Percentiles rank a stretch among this genome's conserved stretches.
These are phyloP conservation scores for Xylogone sp. DNA, from an alignment of 2,329 filamentous ascomycete species.

Conservation along the genomic window DNA sequence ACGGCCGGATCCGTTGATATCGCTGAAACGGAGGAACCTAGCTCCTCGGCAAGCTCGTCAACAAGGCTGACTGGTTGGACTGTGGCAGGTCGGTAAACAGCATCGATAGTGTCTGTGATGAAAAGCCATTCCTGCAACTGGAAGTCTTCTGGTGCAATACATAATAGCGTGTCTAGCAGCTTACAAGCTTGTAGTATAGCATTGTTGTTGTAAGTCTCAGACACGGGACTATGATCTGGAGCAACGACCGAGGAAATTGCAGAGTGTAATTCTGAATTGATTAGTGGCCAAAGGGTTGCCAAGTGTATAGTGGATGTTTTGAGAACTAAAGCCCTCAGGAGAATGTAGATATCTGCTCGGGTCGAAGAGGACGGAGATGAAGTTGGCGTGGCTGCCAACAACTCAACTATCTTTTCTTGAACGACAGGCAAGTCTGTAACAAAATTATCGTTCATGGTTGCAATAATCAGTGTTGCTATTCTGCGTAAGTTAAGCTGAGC, in stretches of 20 bases:
- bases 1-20: conserved; percentile 15
- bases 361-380: conserved; percentile 91
- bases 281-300: conserved; percentile 81
- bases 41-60: conserved; percentile 77
- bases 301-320: conserved; percentile 77
- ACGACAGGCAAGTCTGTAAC: conserved; percentile 70
- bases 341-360: conserved; percentile 83
- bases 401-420: conserved; percentile 80
- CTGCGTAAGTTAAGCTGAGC: conserved; percentile 87
- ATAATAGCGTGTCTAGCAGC: conserved; percentile 82
- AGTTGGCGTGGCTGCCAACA: conserved; percentile 76
- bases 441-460: conserved; percentile 74
- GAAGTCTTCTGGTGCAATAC: conserved; percentile 88
- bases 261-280: conserved; percentile 80
- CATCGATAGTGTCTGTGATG: conserved; percentile 93
- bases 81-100: conserved; percentile 74
- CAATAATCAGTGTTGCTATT: conserved; percentile 74
- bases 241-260: conserved; percentile 73
- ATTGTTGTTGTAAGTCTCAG: conserved; percentile 72
- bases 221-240: conserved; percentile 56
- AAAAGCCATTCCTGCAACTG: conserved; percentile 98
- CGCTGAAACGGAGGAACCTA: conserved; percentile 35
- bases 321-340: conserved; percentile 77
- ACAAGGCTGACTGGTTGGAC: conserved; percentile 72
- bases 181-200: conserved; percentile 90